phyloP scores from a whole-genome alignment of 179 eudicot genomes.

The Vitellaria paradoxa region DNA sequence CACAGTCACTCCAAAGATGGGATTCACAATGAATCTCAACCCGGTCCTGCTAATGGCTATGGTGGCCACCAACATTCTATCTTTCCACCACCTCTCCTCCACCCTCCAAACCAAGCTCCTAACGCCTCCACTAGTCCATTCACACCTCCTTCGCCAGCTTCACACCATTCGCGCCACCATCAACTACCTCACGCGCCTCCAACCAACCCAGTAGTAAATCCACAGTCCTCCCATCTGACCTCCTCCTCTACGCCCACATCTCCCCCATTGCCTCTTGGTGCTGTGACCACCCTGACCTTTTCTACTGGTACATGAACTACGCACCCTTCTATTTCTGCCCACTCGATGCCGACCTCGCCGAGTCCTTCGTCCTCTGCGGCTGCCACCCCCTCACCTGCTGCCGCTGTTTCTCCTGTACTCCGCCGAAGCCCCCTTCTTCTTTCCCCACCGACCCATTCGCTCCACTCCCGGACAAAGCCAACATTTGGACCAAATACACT shows the following conservation, averaged over 20 bases:
- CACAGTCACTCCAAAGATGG: constrained; percentile 28
- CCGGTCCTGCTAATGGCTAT: constrained; percentile 73
- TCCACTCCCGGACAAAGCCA: constrained; percentile 45
- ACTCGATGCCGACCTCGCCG: constrained; percentile 43
- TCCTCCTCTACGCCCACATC: constrained; percentile 60
- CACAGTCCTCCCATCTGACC: constrained; percentile 57
- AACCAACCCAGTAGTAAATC: constrained; percentile 20
- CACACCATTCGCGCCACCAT: constrained; percentile 93
- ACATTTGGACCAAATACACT: constrained; percentile 42
- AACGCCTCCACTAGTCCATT: constrained; percentile 47
- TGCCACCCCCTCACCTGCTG: constrained; percentile 84
- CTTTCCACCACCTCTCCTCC: constrained; percentile 87
- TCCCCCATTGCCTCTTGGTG: constrained; percentile 73
- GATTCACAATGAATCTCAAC: constrained; percentile 76
- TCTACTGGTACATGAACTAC: constrained; percentile 81
- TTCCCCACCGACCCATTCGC: constrained; percentile 38
- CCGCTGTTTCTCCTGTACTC: constrained; percentile 60
- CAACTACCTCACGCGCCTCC: constrained; percentile 89
- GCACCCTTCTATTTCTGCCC: constrained; percentile 61
- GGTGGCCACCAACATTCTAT: constrained; percentile 89
- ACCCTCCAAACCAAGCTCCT: constrained; percentile 43
- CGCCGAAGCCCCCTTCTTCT: constrained; percentile 28
- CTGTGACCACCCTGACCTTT: constrained; percentile 59
- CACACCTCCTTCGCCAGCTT: constrained; percentile 78
- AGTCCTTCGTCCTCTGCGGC: constrained; percentile 69